Evolutionary conservation across 306 rosid species (phyloP).

Genomic region (Mucuna pruriens): DNA sequence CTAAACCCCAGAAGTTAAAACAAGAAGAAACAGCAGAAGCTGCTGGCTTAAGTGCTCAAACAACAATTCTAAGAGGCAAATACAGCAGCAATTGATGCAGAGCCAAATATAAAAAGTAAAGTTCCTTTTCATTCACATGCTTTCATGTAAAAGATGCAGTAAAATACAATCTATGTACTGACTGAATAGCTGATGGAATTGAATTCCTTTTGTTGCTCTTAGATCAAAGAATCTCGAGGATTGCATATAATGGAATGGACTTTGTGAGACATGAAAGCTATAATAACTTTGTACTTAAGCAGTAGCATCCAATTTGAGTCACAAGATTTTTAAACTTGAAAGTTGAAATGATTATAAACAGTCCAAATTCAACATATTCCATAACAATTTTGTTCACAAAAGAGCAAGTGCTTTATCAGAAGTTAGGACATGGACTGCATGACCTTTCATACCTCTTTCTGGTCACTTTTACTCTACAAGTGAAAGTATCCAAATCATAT

Average conservation of each 20-base stretch:
- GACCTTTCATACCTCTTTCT: conserved; percentile 22
- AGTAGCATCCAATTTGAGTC: conserved; percentile 20
- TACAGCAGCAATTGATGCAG: neutral
- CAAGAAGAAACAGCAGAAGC: neutral
- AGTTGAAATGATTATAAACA: conserved; percentile 15
- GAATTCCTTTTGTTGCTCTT: neutral
- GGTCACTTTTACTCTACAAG: conserved; percentile 32
- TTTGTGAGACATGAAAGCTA: neutral
- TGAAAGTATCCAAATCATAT: conserved; percentile 35
- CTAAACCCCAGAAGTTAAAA: neutral
- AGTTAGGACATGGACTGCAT: conserved; percentile 21
- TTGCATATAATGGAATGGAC: neutral
- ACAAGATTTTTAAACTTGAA: conserved; percentile 1
- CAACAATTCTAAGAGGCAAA: neutral
- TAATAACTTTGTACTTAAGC: neutral
- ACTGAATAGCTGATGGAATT: neutral
- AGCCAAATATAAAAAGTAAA: neutral
- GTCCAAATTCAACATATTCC: conserved; percentile 19
- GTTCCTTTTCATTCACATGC: neutral
- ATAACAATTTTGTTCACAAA: conserved; percentile 27
- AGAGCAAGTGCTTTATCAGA: conserved; percentile 35
- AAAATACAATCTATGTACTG: neutral
- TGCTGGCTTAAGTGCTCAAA: neutral
- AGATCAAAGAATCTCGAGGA: neutral
- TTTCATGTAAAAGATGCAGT: neutral